Evolutionary conservation across 2,329 filamentous ascomycete species (phyloP).

Genomic region (Tricladium varicosporioides): DNA sequence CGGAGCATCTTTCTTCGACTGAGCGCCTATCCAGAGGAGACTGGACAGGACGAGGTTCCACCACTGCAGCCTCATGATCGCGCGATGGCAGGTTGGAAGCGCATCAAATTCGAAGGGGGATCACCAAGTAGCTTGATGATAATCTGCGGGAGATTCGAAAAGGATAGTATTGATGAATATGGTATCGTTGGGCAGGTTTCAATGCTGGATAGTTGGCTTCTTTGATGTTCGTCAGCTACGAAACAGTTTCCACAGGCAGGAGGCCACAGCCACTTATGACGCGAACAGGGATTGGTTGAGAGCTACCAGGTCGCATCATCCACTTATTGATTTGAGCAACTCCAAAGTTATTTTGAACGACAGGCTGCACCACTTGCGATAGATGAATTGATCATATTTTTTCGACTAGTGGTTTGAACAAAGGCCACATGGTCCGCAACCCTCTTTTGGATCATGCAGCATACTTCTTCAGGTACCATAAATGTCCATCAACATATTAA

Average conservation of each 20-base stretch:
- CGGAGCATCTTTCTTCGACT: slow-evolving; percentile 47
- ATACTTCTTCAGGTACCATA: too few relatives aligned
- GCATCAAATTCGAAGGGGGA: slow-evolving; percentile 31
- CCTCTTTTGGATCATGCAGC: too few relatives aligned
- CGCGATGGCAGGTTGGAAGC: slow-evolving; percentile 22
- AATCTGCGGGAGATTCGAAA: not conserved
- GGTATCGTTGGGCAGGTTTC: not conserved
- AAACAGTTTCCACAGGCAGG: not conserved
- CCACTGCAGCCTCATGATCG: slow-evolving; percentile 37
- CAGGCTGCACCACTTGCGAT: not conserved
- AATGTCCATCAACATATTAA: too few relatives aligned
- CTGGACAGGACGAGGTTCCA: slow-evolving; percentile 29
- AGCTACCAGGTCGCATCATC: not conserved
- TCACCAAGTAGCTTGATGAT: not conserved
- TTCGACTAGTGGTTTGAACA: too few relatives aligned
- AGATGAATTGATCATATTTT: too few relatives aligned
- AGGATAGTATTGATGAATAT: not conserved
- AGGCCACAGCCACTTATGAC: not conserved
- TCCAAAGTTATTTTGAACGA: not conserved
- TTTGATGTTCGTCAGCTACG: slow-evolving; percentile 1
- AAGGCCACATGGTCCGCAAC: too few relatives aligned
- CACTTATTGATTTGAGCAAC: not conserved
- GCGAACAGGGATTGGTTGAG: not conserved
- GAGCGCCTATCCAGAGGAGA: slow-evolving; percentile 25
- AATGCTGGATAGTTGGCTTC: slow-evolving; percentile 4